Evolutionary conservation across 108 stramenopile genomes (phyloP).

Genomic region (Craspedostauros australis): DNA sequence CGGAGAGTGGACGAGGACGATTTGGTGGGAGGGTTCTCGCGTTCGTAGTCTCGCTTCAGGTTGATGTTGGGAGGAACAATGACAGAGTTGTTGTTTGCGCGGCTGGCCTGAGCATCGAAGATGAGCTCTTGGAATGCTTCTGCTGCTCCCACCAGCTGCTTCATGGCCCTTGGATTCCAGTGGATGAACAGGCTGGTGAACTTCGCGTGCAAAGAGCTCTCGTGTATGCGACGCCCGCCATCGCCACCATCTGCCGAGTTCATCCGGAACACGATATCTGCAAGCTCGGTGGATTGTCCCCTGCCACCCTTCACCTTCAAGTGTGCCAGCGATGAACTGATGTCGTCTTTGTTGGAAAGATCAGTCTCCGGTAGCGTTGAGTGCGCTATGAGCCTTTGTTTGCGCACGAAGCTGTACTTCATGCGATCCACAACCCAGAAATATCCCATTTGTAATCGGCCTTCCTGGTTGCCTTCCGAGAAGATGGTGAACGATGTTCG

Average conservation of each 20-base stretch:
- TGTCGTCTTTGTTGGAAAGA: conserved; percentile 38
- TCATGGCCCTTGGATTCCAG: conserved; percentile 69
- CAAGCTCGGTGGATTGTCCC: conserved; percentile 61
- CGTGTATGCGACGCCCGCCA: neutral
- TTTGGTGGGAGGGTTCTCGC: too few relatives aligned
- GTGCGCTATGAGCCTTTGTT: conserved; percentile 66
- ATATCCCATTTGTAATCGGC: conserved; percentile 63
- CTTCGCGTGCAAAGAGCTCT: conserved; percentile 43
- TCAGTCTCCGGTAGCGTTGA: conserved; percentile 58
- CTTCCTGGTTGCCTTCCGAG: conserved; percentile 43
- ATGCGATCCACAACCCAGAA: conserved; percentile 80
- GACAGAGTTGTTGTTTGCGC: neutral
- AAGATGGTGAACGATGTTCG: conserved; percentile 36
- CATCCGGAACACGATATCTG: conserved; percentile 43
- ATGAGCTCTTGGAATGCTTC: conserved; percentile 40
- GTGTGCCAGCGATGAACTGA: conserved; percentile 51
- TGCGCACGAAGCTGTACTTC: conserved; percentile 25
- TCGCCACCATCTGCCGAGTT: neutral
- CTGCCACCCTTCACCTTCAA: conserved; percentile 43
- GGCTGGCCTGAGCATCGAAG: conserved; percentile 13
- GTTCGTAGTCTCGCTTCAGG: too few relatives aligned
- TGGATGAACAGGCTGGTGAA: conserved; percentile 75
- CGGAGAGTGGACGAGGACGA: too few relatives aligned
- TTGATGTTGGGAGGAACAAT: too few relatives aligned
- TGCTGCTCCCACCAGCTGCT: too few relatives aligned